Base-by-base conservation (phyloP, 2,329 filamentous ascomycete species). In the Bertia moriformis region DNA sequence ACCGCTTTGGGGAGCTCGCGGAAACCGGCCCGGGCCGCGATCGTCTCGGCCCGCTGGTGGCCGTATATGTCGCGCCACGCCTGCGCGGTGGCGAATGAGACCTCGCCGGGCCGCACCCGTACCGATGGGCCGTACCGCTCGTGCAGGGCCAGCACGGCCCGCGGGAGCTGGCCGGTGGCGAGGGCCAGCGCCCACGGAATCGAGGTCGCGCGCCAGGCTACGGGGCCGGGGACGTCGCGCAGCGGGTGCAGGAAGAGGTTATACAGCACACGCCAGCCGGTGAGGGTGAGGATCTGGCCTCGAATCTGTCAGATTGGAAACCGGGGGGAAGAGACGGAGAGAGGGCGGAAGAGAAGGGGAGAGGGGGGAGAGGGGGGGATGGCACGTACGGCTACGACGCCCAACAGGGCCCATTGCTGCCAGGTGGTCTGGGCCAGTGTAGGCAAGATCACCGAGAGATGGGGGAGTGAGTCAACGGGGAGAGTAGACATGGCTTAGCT, bases 181-280 rank as follows among this genome's bases (percentile, higher is more conserved):
- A 10, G 7, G 32, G 10, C 10, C 10, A 7, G 15, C 10, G 15
- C 32, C 32, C 12, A 10, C 10, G 32, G 32, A 15, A 35, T 7
- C 10, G 32, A 7, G 10, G 15, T 12, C 7, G n/a, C n/a, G 22
- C 22, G 22, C 32, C 32, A 35, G 7, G 17, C 7, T 7, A 18
- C 7, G 7, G 32, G 32, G 15, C 32, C 32, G 12, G 12, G 32
- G 32, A 35, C 15, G 12, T 7, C 7, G 12, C 32, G 32, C 12
- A 35, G 32, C 10, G 32, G 32, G 15, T 35, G 32, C 7, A 35
- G 10, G 15, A 35, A 35, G 32, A 35, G 12, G 32, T 35, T 35
- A 15, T 35, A 35, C 7, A 35, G 7, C 7, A 27, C 22, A n/a
- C 22, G 7, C 7, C 7, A 27, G 22, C 7, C n/a, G 22, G 22